Conservation (phyloP, 176 grass and related monocot genomes). For the Secale cereale region DNA sequence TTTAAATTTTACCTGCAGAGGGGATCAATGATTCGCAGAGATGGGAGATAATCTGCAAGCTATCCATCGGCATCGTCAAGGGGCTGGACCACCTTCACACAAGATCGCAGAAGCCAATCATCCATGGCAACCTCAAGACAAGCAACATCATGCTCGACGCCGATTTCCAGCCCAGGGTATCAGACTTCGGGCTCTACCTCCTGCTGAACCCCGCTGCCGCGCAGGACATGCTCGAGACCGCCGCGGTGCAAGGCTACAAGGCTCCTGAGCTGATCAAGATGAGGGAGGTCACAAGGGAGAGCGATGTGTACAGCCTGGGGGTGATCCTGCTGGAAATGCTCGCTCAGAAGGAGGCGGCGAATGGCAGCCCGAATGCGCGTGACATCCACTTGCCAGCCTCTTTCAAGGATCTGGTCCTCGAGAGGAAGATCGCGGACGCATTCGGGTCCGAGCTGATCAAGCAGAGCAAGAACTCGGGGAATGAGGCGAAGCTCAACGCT, state of each 20-base stretch:
- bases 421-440: conserved; percentile 65
- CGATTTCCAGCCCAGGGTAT: conserved; percentile 82
- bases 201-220: conserved; percentile 51
- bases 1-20: conserved; percentile 42
- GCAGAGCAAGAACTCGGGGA: conserved; percentile 42
- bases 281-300: conserved; percentile 55
- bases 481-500: conserved; percentile 44
- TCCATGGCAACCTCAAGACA: conserved; percentile 92
- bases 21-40: conserved; percentile 79
- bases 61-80: conserved; percentile 77
- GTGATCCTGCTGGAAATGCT: conserved; percentile 92
- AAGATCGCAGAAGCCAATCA: conserved; percentile 53
- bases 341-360: conserved; percentile 56
- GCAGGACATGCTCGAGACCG: conserved; percentile 79
- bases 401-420: conserved; percentile 76
- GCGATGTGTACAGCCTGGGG: conserved; percentile 75
- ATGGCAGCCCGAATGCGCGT: conserved; percentile 23
- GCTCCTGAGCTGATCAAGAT: conserved; percentile 89
- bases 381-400: conserved; percentile 54
- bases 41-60: conserved; percentile 87
- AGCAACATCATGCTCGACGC: conserved; percentile 89
- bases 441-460: conserved; percentile 56
- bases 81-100: conserved; percentile 90
- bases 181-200: conserved; percentile 84
- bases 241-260: conserved; percentile 69